Conservation (phyloP, 441 rosid genomes). For the Euphorbia celastroides region DNA sequence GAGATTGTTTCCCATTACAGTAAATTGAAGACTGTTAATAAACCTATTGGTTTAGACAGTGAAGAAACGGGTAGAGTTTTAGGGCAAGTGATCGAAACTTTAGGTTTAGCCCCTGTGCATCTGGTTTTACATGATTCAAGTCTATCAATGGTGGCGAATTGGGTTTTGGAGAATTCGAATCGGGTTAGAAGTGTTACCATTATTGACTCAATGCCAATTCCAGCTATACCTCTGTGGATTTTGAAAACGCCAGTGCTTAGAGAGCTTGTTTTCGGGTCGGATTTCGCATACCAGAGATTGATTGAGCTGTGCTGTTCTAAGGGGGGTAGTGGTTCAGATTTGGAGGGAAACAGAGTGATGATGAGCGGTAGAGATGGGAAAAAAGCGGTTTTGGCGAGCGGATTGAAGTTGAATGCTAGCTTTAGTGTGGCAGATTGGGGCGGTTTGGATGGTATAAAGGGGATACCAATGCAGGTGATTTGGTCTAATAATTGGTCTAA, state of each 20-base stretch:
- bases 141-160: constrained; percentile 57
- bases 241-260: constrained; percentile 51
- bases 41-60: constrained; percentile 53
- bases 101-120: constrained; percentile 79
- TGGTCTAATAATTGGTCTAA: constrained; percentile 79
- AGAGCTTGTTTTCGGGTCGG: constrained; percentile 49
- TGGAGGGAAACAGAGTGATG: constrained; percentile 64
- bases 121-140: constrained; percentile 90
- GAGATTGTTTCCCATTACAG: constrained; percentile 38
- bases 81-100: constrained; percentile 59
- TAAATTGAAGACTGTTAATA: constrained; percentile 37
- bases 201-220: constrained; percentile 52
- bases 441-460: constrained; percentile 43
- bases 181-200: constrained; percentile 68
- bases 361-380: constrained; percentile 66
- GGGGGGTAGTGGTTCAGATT: constrained; percentile 39
- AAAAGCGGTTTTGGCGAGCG: constrained; percentile 51
- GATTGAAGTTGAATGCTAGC: constrained; percentile 65
- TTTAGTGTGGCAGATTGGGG: constrained; percentile 78
- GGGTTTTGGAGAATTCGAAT: constrained; percentile 57
- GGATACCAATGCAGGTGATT: constrained; percentile 62
- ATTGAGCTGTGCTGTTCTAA: constrained; percentile 56
- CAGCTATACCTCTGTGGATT: constrained; percentile 68
- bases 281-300: constrained; percentile 42
- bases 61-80: constrained; percentile 70